phyloP scores from a whole-genome alignment of 345 rosid genomes.

The Geranium brycei region DNA sequence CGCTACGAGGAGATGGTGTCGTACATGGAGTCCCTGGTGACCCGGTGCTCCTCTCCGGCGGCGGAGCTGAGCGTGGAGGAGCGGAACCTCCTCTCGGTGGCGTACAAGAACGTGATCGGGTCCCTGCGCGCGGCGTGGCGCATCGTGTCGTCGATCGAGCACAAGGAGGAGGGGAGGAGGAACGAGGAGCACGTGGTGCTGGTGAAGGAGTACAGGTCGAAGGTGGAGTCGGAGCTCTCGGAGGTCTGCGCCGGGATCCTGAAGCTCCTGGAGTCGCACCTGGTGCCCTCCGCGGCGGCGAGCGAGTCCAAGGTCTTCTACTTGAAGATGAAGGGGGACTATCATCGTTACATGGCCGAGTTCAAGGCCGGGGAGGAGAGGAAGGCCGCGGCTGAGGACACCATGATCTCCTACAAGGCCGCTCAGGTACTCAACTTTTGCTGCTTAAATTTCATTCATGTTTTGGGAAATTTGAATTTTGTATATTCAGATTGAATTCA shows the following conservation, averaged over 20 bases:
- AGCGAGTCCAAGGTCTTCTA: slow-evolving; percentile 86
- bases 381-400: slow-evolving; percentile 83
- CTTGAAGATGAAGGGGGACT: slow-evolving; percentile 86
- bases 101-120: no score
- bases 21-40: slow-evolving; percentile 67
- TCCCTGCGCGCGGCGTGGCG: no score
- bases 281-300: slow-evolving; percentile 52
- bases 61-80: slow-evolving; percentile 79
- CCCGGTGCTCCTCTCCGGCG: slow-evolving; percentile 29
- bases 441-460: no score
- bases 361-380: slow-evolving; percentile 70
- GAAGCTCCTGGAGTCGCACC: slow-evolving; percentile 59
- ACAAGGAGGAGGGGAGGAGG: slow-evolving; percentile 77
- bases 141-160: no score
- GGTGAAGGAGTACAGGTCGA: slow-evolving; percentile 70
- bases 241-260: slow-evolving; percentile 70
- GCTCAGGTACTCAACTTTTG: no score
- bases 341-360: slow-evolving; percentile 81
- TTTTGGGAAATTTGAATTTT: no score
- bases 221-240: slow-evolving; percentile 74
- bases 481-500: no score
- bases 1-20: slow-evolving; percentile 22
- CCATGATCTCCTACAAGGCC: slow-evolving; percentile 70
- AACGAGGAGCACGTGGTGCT: slow-evolving; percentile 72
- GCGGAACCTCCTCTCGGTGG: background rate